These are phyloP conservation scores for Microbotryum lychnidis-dioicae DNA, from an alignment of 1,284 basidiomycete genomes.

Conservation along the genomic window DNA sequence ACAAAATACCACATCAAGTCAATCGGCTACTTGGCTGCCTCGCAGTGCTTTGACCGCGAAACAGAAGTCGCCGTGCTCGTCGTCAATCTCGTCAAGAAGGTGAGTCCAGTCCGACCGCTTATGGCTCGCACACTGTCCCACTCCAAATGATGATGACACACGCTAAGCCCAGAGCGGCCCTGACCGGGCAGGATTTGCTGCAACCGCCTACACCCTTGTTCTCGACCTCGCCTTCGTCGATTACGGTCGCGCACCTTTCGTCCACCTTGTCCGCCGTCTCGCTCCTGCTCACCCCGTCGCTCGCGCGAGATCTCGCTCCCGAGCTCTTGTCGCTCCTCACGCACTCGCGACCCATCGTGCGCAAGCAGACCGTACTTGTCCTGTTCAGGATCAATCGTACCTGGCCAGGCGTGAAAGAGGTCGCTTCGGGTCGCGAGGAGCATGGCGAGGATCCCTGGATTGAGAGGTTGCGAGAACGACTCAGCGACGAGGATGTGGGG, in stretches of 20 bases:
- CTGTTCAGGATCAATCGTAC: slow-evolving; percentile 29
- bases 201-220: slow-evolving; percentile 59
- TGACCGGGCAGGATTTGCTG: slow-evolving; percentile 60
- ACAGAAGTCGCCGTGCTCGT: slow-evolving; percentile 97
- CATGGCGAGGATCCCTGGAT: slow-evolving; percentile 43
- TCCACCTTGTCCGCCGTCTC: slow-evolving; percentile 71
- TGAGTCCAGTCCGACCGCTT: slow-evolving; percentile 36
- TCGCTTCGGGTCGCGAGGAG: slow-evolving; percentile 25
- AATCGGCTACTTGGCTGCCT: slow-evolving; percentile 89
- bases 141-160: background rate
- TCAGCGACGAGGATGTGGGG: slow-evolving; percentile 75
- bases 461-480: slow-evolving; percentile 68
- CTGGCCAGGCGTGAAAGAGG: slow-evolving; percentile 27
- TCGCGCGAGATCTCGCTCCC: slow-evolving; percentile 77
- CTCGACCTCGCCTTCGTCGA: slow-evolving; percentile 52
- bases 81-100: slow-evolving; percentile 96
- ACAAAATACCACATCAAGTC: slow-evolving; percentile 83
- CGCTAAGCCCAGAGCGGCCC: slow-evolving; percentile 6
- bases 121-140: slow-evolving; percentile 1
- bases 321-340: slow-evolving; percentile 83
- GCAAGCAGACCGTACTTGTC: slow-evolving; percentile 30
- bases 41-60: slow-evolving; percentile 83
- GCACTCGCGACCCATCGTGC: slow-evolving; percentile 66
- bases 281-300: slow-evolving; percentile 76
- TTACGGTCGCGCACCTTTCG: slow-evolving; percentile 28